Base-by-base conservation (phyloP, 176 grass and related monocot species). In the Canna indica region DNA sequence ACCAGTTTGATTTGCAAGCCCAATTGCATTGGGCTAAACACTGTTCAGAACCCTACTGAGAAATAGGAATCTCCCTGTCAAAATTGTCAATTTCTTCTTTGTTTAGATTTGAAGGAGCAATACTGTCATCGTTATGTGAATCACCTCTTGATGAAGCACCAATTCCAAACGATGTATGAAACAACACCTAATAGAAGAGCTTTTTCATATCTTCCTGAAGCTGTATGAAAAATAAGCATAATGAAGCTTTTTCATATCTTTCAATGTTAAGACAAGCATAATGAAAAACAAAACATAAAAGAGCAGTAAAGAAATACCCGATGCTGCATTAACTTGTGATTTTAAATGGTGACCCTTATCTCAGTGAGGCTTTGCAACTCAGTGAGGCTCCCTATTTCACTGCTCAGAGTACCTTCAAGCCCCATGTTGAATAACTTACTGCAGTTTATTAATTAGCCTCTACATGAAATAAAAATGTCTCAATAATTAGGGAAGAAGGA, bases 121-220 rank as follows among this genome's bases (percentile, higher is more conserved):
- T 66, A 82, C 72, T 84, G 46, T 84, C 83, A 76, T 91, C 88
- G 73, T 90, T 78, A 78, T 87, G 87, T 75, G 72, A 75, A 85
- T 97, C 77, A 41, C 36, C 44, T 66, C 30, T 50, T 16, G 45
- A 32, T 32, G 57, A 41, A 63, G 74, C 59, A 8, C 54, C 47
- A 68, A 70, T 70, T 76, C 76, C 85, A 73, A 64, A 39, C 68
- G 68, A 58, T 76, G 81, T n/a, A n/a, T n/a, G n/a, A n/a, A n/a
- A n/a, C n/a, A n/a, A n/a, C n/a, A n/a, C n/a, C n/a, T n/a, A n/a
- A n/a, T n/a, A n/a, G n/a, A n/a, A n/a, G n/a, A n/a, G n/a, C n/a
- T n/a, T n/a, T n/a, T n/a, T n/a, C n/a, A n/a, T n/a, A n/a, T n/a
- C n/a, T n/a, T n/a, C n/a, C n/a, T n/a, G n/a, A n/a, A n/a, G n/a